Evolutionary conservation across 257 asterid species (phyloP), one percentile per base, ranked within the genome.

Genomic region (Linaria vulgaris): DNA sequence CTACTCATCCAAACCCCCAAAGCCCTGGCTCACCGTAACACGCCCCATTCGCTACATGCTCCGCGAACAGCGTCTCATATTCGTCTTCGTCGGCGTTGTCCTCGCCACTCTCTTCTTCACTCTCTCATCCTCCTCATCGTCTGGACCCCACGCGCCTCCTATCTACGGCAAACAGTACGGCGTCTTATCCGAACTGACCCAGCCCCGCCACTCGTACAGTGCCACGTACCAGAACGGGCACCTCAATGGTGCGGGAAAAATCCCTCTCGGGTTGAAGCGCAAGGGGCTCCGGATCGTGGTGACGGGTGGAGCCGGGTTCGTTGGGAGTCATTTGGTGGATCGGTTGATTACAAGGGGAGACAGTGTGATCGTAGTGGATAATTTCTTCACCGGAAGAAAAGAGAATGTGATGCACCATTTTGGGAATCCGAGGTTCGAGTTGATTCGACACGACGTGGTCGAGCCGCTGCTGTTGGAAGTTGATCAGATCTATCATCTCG

Each of bases 401-500:
- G 99, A 92, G 67, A 92, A 92, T 72, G 91, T 92, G 67, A 82
- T 69, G 63, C 99, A 92, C 62, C 97, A 89, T 67, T 85, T 92
- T 24, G 83, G 88, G 3, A 89, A 92, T 58, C 90, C 96, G 5
- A 82, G 95, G 66, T 92, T 92, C 47, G 97, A 92, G 69, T 82
- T 92, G 58, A 92, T 92, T 41, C 81, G 99, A 64, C 99, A 92
- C 78, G 99, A 92, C 82, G 99, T 92, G 75, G 97, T 92, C 1
- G 97, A 92, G 74, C 96, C 97, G 0, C 85, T 92, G 15, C 63
- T 92, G 37, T 25, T 92, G 24, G 99, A 92, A 63, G 99, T 92
- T 6, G 99, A 92, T 75, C 97, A 92, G 95, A 92, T 92, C 95
- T 92, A 92, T 64, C 99, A 92, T 19, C 82, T 92, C 61, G 99